Evolutionary conservation across 2,329 filamentous ascomycete species (phyloP), one percentile per base, ranked within the genome.

Genomic region (Trichoderma sp.): DNA sequence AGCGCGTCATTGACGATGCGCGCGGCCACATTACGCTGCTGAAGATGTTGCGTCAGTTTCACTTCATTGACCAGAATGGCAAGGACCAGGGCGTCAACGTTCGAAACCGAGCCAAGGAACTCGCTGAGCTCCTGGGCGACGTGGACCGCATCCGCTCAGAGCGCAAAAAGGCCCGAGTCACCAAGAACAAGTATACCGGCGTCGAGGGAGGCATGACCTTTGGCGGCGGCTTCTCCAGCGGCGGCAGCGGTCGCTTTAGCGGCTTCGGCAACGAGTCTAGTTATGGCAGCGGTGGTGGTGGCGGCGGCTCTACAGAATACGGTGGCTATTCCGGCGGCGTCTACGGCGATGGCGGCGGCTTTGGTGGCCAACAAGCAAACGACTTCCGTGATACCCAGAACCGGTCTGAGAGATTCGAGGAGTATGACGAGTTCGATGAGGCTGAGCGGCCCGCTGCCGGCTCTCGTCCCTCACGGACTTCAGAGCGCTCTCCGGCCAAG

Each of bases 1-100:
- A 99, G 80, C 88, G 95, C 65, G 95, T 99, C 42, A 94, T 99
- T 72, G 95, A 99, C 80, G 95, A 99, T 80, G 95, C 95, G 68
- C 89, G 95, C 74, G 94, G 94, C 68, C 95, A 99, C 79, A 88
- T 99, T 70, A 96, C 94, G 17, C 89, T 98, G 10, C 87, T 99
- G 69, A 97, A 97, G 81, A 99, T 99, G 95, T 87, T 99, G 67
- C 92, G 94, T 68, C 95, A 99, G 79, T 99, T 99, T 80, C 95
- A 99, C 81, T 99, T 86, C 81, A 98, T 99, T 79, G 89, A 99
- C 77, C 86, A 88, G 77, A 98, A 98, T 79, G 95, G 95, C 78
- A 99, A 99, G 80, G 95, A 99, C 77, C 95, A 99, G 80, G 95
- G 95, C 70, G 89, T 99, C 80, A 99, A 99, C 76, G 95, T 99